These are phyloP conservation scores for Lactifluus volemus DNA, from an alignment of 768 basidiomycete genomes.

Conservation along the genomic window DNA sequence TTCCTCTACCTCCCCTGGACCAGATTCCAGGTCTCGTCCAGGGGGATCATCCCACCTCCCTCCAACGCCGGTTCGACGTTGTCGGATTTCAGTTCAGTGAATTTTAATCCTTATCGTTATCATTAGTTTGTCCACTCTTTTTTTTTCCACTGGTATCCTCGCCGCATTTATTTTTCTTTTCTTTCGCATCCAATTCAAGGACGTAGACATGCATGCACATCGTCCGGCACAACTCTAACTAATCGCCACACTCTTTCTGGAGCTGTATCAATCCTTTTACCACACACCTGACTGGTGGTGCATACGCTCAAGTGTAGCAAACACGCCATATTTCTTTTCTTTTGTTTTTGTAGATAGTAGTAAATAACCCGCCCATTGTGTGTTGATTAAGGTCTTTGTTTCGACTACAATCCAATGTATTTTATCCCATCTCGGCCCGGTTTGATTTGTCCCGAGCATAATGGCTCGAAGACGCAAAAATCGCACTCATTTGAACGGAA, in stretches of 20 bases:
- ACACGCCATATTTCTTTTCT: not conserved
- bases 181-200: not conserved
- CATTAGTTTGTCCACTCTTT: not conserved
- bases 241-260: constrained; percentile 9
- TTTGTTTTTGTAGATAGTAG: not conserved
- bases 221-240: constrained; percentile 1
- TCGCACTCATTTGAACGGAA: constrained; percentile 70
- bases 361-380: not conserved
- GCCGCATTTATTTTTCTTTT: not conserved
- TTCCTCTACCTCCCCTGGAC: constrained; percentile 65
- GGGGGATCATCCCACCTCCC: constrained; percentile 23
- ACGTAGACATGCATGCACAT: not conserved
- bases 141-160: not conserved
- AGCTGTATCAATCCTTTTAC: constrained; percentile 14
- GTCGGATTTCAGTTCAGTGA: constrained; percentile 67
- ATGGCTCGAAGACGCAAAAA: constrained; percentile 77
- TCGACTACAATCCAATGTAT: constrained; percentile 1
- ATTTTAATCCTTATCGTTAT: constrained; percentile 38
- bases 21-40: constrained; percentile 72
- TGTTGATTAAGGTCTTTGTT: not conserved
- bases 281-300: constrained; percentile 12
- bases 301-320: constrained; percentile 12
- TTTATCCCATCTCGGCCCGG: not conserved
- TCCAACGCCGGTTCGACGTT: constrained; percentile 58
- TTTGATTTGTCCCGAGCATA: not conserved